Evolutionary conservation across 495 filamentous ascomycete genomes (phyloP).

Genomic region (Podospora didyma): DNA sequence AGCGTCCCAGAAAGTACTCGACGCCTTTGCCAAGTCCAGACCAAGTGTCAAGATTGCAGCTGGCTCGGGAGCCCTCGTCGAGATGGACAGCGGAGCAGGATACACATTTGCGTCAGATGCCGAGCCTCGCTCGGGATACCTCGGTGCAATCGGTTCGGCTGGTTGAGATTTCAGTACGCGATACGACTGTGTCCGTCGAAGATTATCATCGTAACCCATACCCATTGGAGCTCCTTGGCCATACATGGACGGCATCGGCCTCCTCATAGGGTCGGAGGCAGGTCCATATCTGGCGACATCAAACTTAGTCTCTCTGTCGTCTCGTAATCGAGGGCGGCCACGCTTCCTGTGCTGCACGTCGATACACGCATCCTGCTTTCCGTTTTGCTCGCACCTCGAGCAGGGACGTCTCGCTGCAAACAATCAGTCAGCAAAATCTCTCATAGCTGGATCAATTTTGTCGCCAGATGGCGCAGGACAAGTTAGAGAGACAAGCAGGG

Average conservation of each 20-base stretch:
- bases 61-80: slow-evolving; percentile 34
- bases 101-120: slow-evolving; percentile 44
- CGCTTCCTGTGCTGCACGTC: slow-evolving; percentile 97
- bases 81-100: slow-evolving; percentile 41
- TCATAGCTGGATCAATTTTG: not conserved
- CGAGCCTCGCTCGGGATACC: slow-evolving; percentile 43
- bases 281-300: slow-evolving; percentile 45
- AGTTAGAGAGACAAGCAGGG: not conserved
- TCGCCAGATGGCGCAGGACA: not conserved
- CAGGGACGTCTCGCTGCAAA: slow-evolving; percentile 58
- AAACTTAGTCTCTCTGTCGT: slow-evolving; percentile 62
- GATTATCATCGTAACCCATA: slow-evolving; percentile 42
- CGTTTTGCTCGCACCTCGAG: slow-evolving; percentile 56
- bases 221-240: slow-evolving; percentile 30
- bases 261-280: slow-evolving; percentile 39
- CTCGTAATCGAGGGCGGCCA: slow-evolving; percentile 84
- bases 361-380: slow-evolving; percentile 78
- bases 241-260: slow-evolving; percentile 43
- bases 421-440: slow-evolving; percentile 20
- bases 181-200: slow-evolving; percentile 49
- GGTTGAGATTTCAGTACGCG: slow-evolving; percentile 58
- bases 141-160: slow-evolving; percentile 40
- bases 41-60: slow-evolving; percentile 55
- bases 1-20: slow-evolving; percentile 46
- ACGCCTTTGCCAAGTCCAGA: slow-evolving; percentile 52